Evolutionary conservation across 371 early-diverging fungal species (phyloP).

Genomic region (Mortierella polycephala): DNA sequence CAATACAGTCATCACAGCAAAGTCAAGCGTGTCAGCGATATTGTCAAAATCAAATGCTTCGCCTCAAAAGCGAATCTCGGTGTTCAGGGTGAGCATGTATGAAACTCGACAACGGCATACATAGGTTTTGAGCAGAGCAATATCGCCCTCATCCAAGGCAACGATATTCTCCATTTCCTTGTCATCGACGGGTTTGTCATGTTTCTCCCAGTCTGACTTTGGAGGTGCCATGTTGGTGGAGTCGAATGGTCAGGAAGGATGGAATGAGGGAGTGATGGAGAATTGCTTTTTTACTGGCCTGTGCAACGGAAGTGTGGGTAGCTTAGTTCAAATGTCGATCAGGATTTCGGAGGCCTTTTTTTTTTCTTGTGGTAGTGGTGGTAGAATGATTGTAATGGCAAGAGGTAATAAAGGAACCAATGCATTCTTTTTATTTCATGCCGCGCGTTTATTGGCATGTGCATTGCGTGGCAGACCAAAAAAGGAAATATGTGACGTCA

Average conservation of each 20-base stretch:
- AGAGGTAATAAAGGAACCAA: neutral
- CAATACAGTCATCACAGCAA: neutral
- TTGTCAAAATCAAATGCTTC: neutral
- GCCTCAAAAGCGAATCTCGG: neutral
- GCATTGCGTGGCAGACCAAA: slow-evolving; percentile 1
- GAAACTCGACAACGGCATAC: slow-evolving; percentile 56
- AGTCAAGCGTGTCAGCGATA: neutral
- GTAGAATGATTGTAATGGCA: too few species aligned
- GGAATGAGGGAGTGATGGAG: neutral
- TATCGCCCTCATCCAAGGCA: slow-evolving; percentile 97
- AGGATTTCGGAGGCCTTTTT: neutral
- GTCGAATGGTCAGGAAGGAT: neutral
- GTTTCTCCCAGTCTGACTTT: slow-evolving; percentile 96
- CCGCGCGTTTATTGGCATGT: neutral
- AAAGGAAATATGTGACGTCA: slow-evolving; percentile 9
- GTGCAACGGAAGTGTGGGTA: too few species aligned
- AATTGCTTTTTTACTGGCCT: too few species aligned
- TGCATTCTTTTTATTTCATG: too few species aligned
- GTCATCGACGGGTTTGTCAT: slow-evolving; percentile 84
- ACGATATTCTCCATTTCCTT: slow-evolving; percentile 90
- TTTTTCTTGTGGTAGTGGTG: too few species aligned
- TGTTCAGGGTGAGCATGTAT: neutral
- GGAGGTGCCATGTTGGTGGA: slow-evolving; percentile 61
- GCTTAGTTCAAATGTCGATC: too few species aligned
- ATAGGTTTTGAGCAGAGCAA: slow-evolving; percentile 93